These are phyloP conservation scores for Hyphopichia khmerensis DNA, from an alignment of 1,139 yeast species.

Conservation along the genomic window DNA sequence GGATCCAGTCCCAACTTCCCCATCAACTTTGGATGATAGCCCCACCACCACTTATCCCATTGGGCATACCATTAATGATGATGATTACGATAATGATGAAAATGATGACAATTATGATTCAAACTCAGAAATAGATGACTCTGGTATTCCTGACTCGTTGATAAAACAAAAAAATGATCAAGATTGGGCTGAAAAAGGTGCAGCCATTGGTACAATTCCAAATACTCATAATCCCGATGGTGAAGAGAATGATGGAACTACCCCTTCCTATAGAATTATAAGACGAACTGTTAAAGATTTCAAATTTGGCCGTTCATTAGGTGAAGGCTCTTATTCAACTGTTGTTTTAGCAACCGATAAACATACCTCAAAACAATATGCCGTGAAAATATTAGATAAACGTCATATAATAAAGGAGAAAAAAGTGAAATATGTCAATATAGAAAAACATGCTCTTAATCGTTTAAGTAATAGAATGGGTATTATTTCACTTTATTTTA, in stretches of 20 bases:
- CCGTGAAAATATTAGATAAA: slow-evolving; percentile 89
- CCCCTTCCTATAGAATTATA: slow-evolving; percentile 22
- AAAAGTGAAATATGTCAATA: slow-evolving; percentile 93
- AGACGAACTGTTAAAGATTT: slow-evolving; percentile 80
- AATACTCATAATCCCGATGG: slow-evolving; percentile 2
- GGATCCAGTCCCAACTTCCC: neutral
- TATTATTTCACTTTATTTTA: slow-evolving; percentile 81
- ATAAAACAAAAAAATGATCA: slow-evolving; percentile 6
- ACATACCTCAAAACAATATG: slow-evolving; percentile 71
- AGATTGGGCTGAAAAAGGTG: slow-evolving; percentile 39
- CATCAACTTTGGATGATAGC: neutral
- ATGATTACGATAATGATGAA: slow-evolving; percentile 2
- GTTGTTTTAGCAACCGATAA: slow-evolving; percentile 85
- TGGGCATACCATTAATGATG: neutral
- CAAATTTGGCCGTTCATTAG: slow-evolving; percentile 80
- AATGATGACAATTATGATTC: slow-evolving; percentile 7
- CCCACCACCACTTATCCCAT: neutral
- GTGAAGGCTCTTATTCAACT: slow-evolving; percentile 96
- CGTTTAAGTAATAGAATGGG: slow-evolving; percentile 73
- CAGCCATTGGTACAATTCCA: slow-evolving; percentile 31
- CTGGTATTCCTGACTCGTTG: slow-evolving; percentile 4
- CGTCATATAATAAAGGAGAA: slow-evolving; percentile 92
- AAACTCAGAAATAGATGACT: slow-evolving; percentile 9
- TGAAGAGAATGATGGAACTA: slow-evolving; percentile 12
- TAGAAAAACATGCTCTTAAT: slow-evolving; percentile 90